phyloP scores from a whole-genome alignment of 805 yeast species.

The Ogataea allantospora region DNA sequence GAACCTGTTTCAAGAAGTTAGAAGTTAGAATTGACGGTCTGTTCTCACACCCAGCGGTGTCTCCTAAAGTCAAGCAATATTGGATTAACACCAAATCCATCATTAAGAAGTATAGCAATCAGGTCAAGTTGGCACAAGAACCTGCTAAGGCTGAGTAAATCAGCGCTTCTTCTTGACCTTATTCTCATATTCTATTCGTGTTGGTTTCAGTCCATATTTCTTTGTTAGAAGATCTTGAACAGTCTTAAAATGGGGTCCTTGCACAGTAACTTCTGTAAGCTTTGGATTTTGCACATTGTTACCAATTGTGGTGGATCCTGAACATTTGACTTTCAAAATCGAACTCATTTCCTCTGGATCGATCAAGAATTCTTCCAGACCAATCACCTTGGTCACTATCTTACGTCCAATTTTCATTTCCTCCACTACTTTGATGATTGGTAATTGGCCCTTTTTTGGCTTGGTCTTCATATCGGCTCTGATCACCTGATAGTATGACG shows the following conservation, averaged over 20 bases:
- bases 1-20: slow-evolving; percentile 56
- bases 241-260: slow-evolving; percentile 79
- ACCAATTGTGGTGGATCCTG: slow-evolving; percentile 81
- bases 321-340: slow-evolving; percentile 73
- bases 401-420: slow-evolving; percentile 83
- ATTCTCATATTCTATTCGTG: slow-evolving; percentile 66
- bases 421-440: slow-evolving; percentile 62
- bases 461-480: slow-evolving; percentile 34
- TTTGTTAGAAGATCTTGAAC: slow-evolving; percentile 56
- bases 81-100: slow-evolving; percentile 49
- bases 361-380: slow-evolving; percentile 66
- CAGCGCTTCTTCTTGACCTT: slow-evolving; percentile 50
- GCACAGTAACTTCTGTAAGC: slow-evolving; percentile 72
- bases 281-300: slow-evolving; percentile 55
- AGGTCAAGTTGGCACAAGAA: slow-evolving; percentile 13
- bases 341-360: slow-evolving; percentile 65
- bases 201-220: slow-evolving; percentile 59
- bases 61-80: slow-evolving; percentile 44
- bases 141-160: slow-evolving; percentile 16
- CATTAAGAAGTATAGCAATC: slow-evolving; percentile 22
- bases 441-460: slow-evolving; percentile 63
- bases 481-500: slow-evolving; percentile 49
- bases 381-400: slow-evolving; percentile 67
- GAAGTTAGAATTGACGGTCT: slow-evolving; percentile 63
- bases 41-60: slow-evolving; percentile 52